Base-by-base conservation (phyloP, 495 filamentous ascomycete genomes). In the Rostrohypoxylon terebratum region DNA sequence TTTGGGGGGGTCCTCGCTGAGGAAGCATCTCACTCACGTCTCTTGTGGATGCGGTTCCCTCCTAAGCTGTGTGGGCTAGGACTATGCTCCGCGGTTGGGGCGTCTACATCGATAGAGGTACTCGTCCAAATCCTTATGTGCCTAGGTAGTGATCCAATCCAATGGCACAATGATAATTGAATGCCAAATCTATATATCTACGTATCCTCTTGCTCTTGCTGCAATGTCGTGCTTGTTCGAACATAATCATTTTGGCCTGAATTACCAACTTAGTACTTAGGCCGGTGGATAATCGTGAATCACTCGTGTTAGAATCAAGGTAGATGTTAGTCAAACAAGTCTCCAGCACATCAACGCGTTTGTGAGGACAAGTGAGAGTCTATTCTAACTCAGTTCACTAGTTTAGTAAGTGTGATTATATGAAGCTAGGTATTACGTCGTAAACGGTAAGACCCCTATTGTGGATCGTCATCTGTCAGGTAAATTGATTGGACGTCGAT, bases 11-110 rank as follows among this genome's bases (percentile, higher is more conserved):
- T 13, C 44, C 50, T 71, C 18, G 38, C 45, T 18, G 23, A 25
- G 68, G 69, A 69, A 63, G 67, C 76, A 78, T 78, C 74, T 63
- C 76, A 78, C 76, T 78, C 59, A 78, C 74, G 76, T 77, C 58
- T 64, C 76, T 73, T 77, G 76, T 75, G 74, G 71, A 71, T 78
- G 76, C 60, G 44, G 36, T 66, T 50, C 59, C 45, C 59, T 75
- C 58, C 18, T 51, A 45, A 63, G 68, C 66, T 68, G 68, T 62
- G 72, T 60, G 66, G 45, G 73, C 65, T 44, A 62, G 38, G 60
- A 53, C 65, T 76, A 71, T 71, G 59, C 66, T 69, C 61, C 45
- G 55, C 42, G 55, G 48, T 65, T 57, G 48, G 45, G 59, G 21
- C 59, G 50, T 68, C 44, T 65, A 53, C 7, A 58, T 58, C 45